Evolutionary conservation across 768 basidiomycete species (phyloP), one percentile per base, ranked within the genome.

Genomic region (Cyclocybe cylindracea): DNA sequence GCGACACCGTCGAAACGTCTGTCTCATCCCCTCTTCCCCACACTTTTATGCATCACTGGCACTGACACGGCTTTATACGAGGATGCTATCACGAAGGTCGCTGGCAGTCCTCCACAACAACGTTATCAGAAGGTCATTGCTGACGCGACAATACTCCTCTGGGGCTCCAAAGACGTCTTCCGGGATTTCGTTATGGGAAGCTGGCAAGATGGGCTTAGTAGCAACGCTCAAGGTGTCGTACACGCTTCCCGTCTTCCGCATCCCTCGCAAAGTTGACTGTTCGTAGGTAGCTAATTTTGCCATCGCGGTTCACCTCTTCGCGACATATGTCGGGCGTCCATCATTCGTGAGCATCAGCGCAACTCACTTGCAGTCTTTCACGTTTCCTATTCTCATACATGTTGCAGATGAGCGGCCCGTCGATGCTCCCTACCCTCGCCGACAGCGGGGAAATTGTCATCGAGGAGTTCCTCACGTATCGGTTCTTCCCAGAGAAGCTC

Each of bases 391-490:
- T 45, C 38, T 56, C 46, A 53, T 32, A 40, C 16, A 46, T 24
- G 11, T 7, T 10, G 44, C 55, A 91, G 90, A 85, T 84, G 68
- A 49, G 68, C 43, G 90, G 90, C 6, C 84, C 85, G 7, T 92
- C 91, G 39, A 92, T 92, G 90, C 75, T 91, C 24, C 90, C 90
- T 5, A 92, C 89, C 1, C 74, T 92, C 44, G 79, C 75, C 44
- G 65, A 66, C 29, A 64, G 66, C 0, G 86, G 84, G 5, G 89
- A 91, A 65, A 40, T 80, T 5, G 79, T 84, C 24, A 59, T 91
- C 14, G 89, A 91, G 66, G 78, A 84, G 57, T 76, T 80, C 43
- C 49, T 86, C 37, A 79, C 85, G 2, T 70, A 75, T 49, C 72
- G 78, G 39, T 71, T 85, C 44, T 70, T 77, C 47, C 81, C 82